Evolutionary conservation across 768 basidiomycete species (phyloP).

Genomic region (Lentinula raphanica): DNA sequence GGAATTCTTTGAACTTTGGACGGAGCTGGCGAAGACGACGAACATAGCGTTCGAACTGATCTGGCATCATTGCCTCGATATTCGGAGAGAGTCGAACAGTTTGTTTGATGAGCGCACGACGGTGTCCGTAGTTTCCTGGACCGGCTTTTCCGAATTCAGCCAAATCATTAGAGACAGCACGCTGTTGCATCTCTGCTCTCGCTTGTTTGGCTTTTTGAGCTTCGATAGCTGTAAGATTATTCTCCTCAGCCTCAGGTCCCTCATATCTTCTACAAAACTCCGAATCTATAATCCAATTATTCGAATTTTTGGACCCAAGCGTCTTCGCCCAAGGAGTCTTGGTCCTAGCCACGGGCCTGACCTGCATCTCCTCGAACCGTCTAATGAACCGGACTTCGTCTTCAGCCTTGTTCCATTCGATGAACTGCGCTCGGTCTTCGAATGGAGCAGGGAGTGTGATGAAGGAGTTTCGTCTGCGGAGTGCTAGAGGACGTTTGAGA

Average conservation of each 20-base stretch:
- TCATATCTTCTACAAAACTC: conserved; percentile 31
- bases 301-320: conserved; percentile 29
- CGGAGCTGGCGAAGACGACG: conserved; percentile 51
- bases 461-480: conserved; percentile 57
- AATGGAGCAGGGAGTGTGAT: conserved; percentile 57
- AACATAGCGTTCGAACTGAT: conserved; percentile 56
- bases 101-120: not conserved
- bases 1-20: conserved; percentile 46
- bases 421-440: conserved; percentile 71
- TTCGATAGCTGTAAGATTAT: conserved; percentile 2
- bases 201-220: conserved; percentile 9
- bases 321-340: conserved; percentile 32
- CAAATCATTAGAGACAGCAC: not conserved
- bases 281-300: conserved; percentile 38
- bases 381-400: conserved; percentile 62
- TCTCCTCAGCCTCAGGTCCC: conserved; percentile 15
- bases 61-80: conserved; percentile 53
- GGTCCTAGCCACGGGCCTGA: conserved; percentile 25
- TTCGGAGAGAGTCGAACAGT: conserved; percentile 39
- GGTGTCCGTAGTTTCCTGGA: conserved; percentile 22
- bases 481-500: conserved; percentile 73
- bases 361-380: conserved; percentile 60
- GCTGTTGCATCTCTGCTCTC: not conserved
- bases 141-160: conserved; percentile 20
- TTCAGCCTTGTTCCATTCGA: conserved; percentile 71